Evolutionary conservation across 2,329 filamentous ascomycete genomes (phyloP).

Genomic region (Colletotrichum plurivorum): DNA sequence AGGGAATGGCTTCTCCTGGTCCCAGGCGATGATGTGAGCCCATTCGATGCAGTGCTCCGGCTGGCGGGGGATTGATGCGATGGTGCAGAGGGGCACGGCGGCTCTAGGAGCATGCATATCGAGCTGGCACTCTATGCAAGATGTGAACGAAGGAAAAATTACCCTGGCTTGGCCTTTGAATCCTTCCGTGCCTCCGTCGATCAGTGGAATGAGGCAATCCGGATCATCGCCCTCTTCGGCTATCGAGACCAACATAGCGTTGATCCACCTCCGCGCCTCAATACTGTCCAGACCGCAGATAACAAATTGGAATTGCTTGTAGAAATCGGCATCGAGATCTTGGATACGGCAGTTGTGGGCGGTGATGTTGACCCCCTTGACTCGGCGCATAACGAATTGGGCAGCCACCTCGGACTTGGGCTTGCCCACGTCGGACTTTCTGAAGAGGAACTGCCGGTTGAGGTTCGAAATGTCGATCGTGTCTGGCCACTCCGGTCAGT

Average conservation of each 20-base stretch:
- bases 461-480: constrained; percentile 99
- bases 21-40: constrained; percentile 99
- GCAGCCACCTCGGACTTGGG: constrained; percentile 95
- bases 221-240: constrained; percentile 82
- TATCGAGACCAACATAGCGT: constrained; percentile 91
- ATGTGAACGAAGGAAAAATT: constrained; percentile 91
- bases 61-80: constrained; percentile 95
- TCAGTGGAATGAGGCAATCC: constrained; percentile 91
- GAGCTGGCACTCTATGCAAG: constrained; percentile 97
- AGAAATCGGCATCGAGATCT: constrained; percentile 96
- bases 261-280: constrained; percentile 98
- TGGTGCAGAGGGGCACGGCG: constrained; percentile 96
- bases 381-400: constrained; percentile 88
- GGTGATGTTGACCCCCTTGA: constrained; percentile 92
- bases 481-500: constrained; percentile 65
- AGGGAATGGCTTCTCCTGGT: constrained; percentile 85
- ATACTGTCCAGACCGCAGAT: constrained; percentile 97
- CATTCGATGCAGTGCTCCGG: constrained; percentile 99
- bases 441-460: constrained; percentile 97
- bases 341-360: constrained; percentile 96
- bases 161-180: constrained; percentile 98
- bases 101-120: constrained; percentile 98
- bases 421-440: constrained; percentile 90
- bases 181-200: constrained; percentile 97
- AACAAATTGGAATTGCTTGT: constrained; percentile 95